phyloP scores from a whole-genome alignment of 345 rosid species.

The Noccaea bulbosa region DNA sequence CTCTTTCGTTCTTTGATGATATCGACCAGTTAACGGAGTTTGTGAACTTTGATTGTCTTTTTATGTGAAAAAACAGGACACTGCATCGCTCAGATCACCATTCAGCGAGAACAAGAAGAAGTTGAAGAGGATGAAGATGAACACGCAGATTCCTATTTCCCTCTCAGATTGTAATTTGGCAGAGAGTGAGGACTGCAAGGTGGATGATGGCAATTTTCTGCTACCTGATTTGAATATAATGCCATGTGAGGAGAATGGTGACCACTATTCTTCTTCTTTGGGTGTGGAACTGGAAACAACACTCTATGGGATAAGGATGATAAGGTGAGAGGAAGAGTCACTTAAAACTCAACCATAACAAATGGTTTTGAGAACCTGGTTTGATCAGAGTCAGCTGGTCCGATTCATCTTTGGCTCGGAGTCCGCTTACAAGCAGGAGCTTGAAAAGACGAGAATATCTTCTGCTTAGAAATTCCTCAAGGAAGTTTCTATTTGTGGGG shows the following conservation, averaged over 20 bases:
- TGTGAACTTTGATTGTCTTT: constrained; percentile 38
- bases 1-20: too few species aligned
- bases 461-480: neutral
- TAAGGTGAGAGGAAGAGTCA: constrained; percentile 30
- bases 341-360: constrained; percentile 7
- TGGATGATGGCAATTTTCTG: constrained; percentile 40
- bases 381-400: constrained; percentile 25
- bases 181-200: constrained; percentile 14
- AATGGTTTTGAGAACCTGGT: constrained; percentile 18
- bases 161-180: neutral
- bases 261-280: neutral
- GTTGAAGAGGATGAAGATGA: constrained; percentile 58
- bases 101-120: constrained; percentile 56
- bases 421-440: neutral
- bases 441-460: neutral
- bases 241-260: constrained; percentile 56
- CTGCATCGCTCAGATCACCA: constrained; percentile 50
- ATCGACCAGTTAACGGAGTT: too few species aligned
- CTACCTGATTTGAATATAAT: constrained; percentile 83
- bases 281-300: constrained; percentile 42
- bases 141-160: neutral
- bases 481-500: constrained; percentile 10
- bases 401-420: constrained; percentile 31
- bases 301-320: constrained; percentile 46
- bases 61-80: constrained; percentile 51